phyloP scores from a whole-genome alignment of 2,329 filamentous ascomycete genomes.

The Fusarium denticulatum region DNA sequence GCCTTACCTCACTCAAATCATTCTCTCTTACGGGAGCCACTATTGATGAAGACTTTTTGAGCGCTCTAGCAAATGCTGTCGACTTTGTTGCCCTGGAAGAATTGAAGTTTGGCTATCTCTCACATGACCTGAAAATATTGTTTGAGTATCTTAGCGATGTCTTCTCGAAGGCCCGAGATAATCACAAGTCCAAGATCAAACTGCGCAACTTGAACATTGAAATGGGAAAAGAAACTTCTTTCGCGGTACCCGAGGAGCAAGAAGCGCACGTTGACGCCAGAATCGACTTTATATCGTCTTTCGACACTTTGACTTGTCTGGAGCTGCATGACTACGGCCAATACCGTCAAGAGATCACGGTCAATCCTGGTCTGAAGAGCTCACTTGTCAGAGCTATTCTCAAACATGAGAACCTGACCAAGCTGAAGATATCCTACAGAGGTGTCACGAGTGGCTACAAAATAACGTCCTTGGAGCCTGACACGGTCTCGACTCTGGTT shows the following conservation, averaged over 20 bases:
- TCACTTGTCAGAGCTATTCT: slow-evolving; percentile 24
- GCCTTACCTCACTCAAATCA: slow-evolving; percentile 8
- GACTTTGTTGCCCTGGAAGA: slow-evolving; percentile 18
- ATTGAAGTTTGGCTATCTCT: neutral
- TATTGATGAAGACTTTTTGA: neutral
- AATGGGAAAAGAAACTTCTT: neutral
- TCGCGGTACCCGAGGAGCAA: neutral
- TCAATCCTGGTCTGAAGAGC: slow-evolving; percentile 5
- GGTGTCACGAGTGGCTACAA: neutral
- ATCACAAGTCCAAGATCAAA: neutral
- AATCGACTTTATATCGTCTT: slow-evolving; percentile 25
- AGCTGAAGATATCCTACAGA: slow-evolving; percentile 1
- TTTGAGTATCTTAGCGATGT: neutral
- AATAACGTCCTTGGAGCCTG: slow-evolving; percentile 17
- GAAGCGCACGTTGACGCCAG: neutral
- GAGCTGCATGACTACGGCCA: neutral
- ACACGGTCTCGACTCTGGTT: slow-evolving; percentile 12
- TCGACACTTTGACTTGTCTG: slow-evolving; percentile 21
- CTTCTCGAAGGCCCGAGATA: neutral
- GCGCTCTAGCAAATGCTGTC: slow-evolving; percentile 1
- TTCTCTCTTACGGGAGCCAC: neutral
- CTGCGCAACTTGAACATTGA: slow-evolving; percentile 4
- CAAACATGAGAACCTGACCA: slow-evolving; percentile 23
- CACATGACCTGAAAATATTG: neutral
- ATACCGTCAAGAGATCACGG: neutral